Base-by-base conservation (phyloP, 73 alveolate genomes). In the Symbiodinium pilosum region DNA sequence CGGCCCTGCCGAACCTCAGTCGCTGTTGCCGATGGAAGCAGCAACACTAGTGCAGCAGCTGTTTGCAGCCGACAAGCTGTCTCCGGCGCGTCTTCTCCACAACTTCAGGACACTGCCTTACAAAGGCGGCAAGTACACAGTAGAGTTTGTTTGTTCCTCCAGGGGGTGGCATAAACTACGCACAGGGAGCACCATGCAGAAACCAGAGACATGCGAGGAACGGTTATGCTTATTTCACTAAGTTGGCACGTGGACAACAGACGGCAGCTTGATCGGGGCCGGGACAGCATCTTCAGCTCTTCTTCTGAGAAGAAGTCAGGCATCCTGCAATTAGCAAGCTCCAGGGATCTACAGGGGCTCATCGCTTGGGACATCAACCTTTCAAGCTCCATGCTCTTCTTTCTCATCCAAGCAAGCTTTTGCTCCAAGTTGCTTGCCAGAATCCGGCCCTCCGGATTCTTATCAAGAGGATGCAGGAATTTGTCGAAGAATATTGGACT, bases 241-340 rank as follows among this genome's bases (percentile, higher is more conserved):
- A 47, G 59, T 47, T 47, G 59, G 59, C 59, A 47, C 21, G 14
- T 64, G 32, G 81, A 18, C 81, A 64, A 28, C 38, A 20, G 24
- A 64, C 39, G 32, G 81, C 81, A 56, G 75, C 32, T 34, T 5
- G 28, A 64, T 38, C 38, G 81, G 97, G 77, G 51, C 44, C 24
- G 28, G n/a, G 21, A 52, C 97, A 91, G 77, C 97, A 91, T 91
- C 84, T 91, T 36, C 89, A 91, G 88, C 88, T 91, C 89, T 64
- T 91, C 97, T 18, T 91, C 97, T 43, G 89, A 68, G 97, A 43
- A 91, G 97, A 91, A 91, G 97, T 91, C 97, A 20, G 97, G 97
- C 97, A 91, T 91, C 97, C 97, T 91, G 89, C 44, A 64, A 16
- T 12, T 30, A n/a, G 73, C 73, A 16, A 47, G 64, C 16, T 11